Conservation (phyloP, 129 eudicot species). For the Tagetes patula region DNA sequence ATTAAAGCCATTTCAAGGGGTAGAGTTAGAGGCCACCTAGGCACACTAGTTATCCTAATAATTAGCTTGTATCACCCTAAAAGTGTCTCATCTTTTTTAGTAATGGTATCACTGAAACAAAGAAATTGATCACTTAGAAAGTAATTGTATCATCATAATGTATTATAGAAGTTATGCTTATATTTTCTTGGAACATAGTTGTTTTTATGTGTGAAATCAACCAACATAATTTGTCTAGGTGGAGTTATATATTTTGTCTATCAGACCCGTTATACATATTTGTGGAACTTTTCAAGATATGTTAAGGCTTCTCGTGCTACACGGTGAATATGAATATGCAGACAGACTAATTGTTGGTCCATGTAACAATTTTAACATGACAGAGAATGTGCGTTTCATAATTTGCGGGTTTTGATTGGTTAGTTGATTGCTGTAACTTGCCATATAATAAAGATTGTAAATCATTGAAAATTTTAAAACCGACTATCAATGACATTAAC, state of each 20-base stretch:
- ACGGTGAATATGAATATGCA: background rate
- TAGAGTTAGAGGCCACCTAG: constrained; percentile 8
- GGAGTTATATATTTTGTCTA: background rate
- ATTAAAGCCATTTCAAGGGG: constrained; percentile 10
- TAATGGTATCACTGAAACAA: background rate
- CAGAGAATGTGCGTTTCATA: background rate
- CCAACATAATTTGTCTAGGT: background rate
- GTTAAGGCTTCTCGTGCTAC: background rate
- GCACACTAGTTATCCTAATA: background rate
- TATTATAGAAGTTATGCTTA: background rate
- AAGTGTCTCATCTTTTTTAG: background rate
- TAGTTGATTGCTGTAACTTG: background rate
- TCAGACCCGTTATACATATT: background rate
- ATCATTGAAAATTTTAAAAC: background rate
- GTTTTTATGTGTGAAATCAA: background rate
- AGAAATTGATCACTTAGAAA: background rate
- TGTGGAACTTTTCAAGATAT: background rate
- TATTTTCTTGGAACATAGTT: background rate
- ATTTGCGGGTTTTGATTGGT: background rate
- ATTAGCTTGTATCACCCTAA: background rate
- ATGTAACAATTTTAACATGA: constrained; percentile 3
- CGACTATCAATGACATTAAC: background rate
- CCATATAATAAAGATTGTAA: background rate
- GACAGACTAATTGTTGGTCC: constrained; percentile 2
- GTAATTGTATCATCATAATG: constrained; percentile 8